A percentile compares a stretch with the other conserved stretches of the same genome.
phyloP scores from a whole-genome alignment of 2,329 filamentous ascomycete genomes.

The Pseudocercospora musae region DNA sequence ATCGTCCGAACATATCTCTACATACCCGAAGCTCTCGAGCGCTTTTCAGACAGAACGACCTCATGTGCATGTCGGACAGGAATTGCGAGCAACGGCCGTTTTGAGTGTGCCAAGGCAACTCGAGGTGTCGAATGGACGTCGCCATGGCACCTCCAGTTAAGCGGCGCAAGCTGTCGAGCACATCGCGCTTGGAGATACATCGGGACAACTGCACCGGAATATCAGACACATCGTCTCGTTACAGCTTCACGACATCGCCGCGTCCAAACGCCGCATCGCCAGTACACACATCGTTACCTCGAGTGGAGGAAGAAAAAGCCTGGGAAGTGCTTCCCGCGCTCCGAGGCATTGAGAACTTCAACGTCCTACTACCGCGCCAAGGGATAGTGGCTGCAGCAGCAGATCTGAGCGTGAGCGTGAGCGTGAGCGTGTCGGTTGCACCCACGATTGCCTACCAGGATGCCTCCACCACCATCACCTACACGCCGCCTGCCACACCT shows the following conservation, averaged over 20 bases:
- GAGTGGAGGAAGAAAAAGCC: background rate
- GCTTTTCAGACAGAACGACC: background rate
- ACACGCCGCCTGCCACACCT: constrained; percentile 12
- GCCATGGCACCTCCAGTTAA: constrained; percentile 32
- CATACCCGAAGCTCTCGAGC: background rate
- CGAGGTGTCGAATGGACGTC: constrained; percentile 22
- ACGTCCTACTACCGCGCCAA: constrained; percentile 24
- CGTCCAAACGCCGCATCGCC: background rate
- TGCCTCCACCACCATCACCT: constrained; percentile 10
- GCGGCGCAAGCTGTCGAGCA: constrained; percentile 25
- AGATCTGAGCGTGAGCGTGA: background rate
- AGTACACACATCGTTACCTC: background rate
- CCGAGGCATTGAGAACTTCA: constrained; percentile 19
- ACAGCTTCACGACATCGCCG: background rate
- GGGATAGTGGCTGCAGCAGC: constrained; percentile 16
- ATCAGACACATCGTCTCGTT: background rate
- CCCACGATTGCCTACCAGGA: constrained; percentile 8
- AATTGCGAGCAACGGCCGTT: background rate
- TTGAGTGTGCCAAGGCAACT: constrained; percentile 1
- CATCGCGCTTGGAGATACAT: constrained; percentile 2
- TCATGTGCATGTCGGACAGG: background rate
- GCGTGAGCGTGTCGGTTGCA: background rate
- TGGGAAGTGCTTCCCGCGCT: constrained; percentile 17
- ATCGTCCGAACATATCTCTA: constrained; percentile 2
- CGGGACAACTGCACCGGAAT: constrained; percentile 18